These are phyloP conservation scores for Coemansia guatemalensis DNA, from an alignment of 192 early-diverging fungal genomes.

Conservation along the genomic window DNA sequence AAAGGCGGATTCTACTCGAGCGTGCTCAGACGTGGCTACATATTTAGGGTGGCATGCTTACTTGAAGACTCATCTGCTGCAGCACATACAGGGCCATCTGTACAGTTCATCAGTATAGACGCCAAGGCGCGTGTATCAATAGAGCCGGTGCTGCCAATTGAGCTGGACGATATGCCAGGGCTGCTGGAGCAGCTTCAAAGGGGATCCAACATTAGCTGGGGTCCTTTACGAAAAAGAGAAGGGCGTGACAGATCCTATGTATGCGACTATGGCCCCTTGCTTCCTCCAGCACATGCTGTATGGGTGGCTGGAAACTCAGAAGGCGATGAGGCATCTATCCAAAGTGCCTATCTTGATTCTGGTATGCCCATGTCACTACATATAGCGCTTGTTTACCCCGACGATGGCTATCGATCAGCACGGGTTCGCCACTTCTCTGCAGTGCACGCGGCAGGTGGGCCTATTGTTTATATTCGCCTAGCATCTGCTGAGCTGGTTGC, in stretches of 20 bases:
- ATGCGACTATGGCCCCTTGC: slow-evolving; percentile 6
- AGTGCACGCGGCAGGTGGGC: slow-evolving; percentile 7
- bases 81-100: neutral
- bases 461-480: slow-evolving; percentile 13
- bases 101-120: slow-evolving; percentile 27
- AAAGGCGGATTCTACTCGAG: slow-evolving; percentile 21
- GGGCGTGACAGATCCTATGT: slow-evolving; percentile 1
- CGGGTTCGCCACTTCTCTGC: slow-evolving; percentile 18
- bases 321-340: neutral
- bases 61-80: neutral
- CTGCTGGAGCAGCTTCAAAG: slow-evolving; percentile 24
- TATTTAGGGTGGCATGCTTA: slow-evolving; percentile 26
- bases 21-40: slow-evolving; percentile 16
- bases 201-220: slow-evolving; percentile 8
- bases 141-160: slow-evolving; percentile 11
- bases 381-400: slow-evolving; percentile 22
- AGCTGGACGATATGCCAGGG: slow-evolving; percentile 16
- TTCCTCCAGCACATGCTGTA: slow-evolving; percentile 17
- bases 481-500: slow-evolving; percentile 24
- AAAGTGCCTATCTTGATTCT: slow-evolving; percentile 14
- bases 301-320: slow-evolving; percentile 14
- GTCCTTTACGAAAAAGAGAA: slow-evolving; percentile 15
- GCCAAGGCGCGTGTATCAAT: slow-evolving; percentile 16
- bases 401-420: slow-evolving; percentile 15
- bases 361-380: slow-evolving; percentile 37